Evolutionary conservation across 441 rosid genomes (phyloP).

Genomic region (Cnidoscolus chayamansa): DNA sequence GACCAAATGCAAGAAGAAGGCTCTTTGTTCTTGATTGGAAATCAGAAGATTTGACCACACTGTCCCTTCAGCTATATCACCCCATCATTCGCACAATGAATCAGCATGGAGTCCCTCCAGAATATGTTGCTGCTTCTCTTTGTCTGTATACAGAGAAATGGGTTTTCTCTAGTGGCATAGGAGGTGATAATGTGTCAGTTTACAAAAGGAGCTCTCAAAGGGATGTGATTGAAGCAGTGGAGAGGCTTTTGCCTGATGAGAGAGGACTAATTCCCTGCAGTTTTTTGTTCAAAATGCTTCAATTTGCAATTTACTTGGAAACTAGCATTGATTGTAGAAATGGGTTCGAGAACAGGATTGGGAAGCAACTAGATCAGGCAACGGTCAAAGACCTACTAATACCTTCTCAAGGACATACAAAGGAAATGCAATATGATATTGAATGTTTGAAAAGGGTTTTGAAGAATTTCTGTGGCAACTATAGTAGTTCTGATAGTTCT

Average conservation of each 20-base stretch:
- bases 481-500: conserved; percentile 25
- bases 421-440: conserved; percentile 47
- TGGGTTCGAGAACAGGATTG: conserved; percentile 69
- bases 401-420: conserved; percentile 46
- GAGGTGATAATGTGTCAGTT: conserved; percentile 31
- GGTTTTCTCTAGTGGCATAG: conserved; percentile 30
- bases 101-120: conserved; percentile 36
- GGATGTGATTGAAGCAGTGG: conserved; percentile 58
- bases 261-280: conserved; percentile 53
- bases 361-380: conserved; percentile 69
- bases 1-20: conserved; percentile 63
- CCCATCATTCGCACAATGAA: conserved; percentile 38
- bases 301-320: conserved; percentile 40
- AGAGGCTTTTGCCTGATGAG: conserved; percentile 54
- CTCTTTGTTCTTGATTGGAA: conserved; percentile 55
- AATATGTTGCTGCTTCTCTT: conserved; percentile 51
- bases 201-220: conserved; percentile 39
- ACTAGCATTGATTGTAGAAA: conserved; percentile 48
- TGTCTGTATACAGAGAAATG: conserved; percentile 50
- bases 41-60: conserved; percentile 52
- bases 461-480: conserved; percentile 50
- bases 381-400: conserved; percentile 53
- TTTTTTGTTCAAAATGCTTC: conserved; percentile 51
- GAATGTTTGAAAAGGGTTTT: conserved; percentile 57
- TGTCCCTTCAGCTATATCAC: conserved; percentile 57